phyloP scores from a whole-genome alignment of 495 filamentous ascomycete genomes.

The Echria macrotheca region DNA sequence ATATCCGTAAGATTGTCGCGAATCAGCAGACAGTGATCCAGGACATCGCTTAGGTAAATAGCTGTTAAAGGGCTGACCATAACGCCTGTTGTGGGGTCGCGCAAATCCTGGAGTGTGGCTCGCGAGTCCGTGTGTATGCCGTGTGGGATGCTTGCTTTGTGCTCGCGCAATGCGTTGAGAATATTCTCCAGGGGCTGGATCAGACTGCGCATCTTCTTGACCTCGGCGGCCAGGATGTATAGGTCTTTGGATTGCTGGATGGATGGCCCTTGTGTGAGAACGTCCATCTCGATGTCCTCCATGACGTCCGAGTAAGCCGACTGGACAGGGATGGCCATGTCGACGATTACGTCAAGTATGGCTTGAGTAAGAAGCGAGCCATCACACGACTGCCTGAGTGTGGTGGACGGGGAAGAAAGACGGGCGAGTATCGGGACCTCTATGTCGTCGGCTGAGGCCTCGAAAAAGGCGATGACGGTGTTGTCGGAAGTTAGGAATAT shows the following conservation, averaged over 20 bases:
- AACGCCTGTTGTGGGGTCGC: not conserved
- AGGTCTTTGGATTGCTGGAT: slow-evolving; percentile 8
- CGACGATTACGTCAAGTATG: slow-evolving; percentile 5
- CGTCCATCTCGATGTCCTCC: slow-evolving; percentile 7
- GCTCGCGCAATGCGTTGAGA: slow-evolving; percentile 1
- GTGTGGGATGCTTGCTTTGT: not conserved
- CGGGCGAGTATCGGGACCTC: slow-evolving; percentile 5
- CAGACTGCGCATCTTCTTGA: slow-evolving; percentile 1
- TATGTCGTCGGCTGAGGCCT: slow-evolving; percentile 5
- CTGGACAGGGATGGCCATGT: slow-evolving; percentile 8
- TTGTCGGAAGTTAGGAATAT: slow-evolving; percentile 6
- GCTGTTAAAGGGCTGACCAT: slow-evolving; percentile 4
- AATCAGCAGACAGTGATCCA: slow-evolving; percentile 4
- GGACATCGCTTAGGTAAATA: slow-evolving; percentile 1
- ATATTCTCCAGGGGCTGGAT: slow-evolving; percentile 4
- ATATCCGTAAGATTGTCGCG: slow-evolving; percentile 1
- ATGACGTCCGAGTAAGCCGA: slow-evolving; percentile 3
- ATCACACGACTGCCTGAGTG: slow-evolving; percentile 3
- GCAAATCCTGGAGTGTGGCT: not conserved
- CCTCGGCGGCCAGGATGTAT: slow-evolving; percentile 7
- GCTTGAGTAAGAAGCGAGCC: slow-evolving; percentile 2
- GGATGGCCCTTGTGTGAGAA: slow-evolving; percentile 1
- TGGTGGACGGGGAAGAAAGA: slow-evolving; percentile 5
- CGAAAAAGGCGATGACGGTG: slow-evolving; percentile 9
- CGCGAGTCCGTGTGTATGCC: not conserved